phyloP scores from a whole-genome alignment of 2,329 filamentous ascomycete species.

The Teratosphaeria gauchensis region DNA sequence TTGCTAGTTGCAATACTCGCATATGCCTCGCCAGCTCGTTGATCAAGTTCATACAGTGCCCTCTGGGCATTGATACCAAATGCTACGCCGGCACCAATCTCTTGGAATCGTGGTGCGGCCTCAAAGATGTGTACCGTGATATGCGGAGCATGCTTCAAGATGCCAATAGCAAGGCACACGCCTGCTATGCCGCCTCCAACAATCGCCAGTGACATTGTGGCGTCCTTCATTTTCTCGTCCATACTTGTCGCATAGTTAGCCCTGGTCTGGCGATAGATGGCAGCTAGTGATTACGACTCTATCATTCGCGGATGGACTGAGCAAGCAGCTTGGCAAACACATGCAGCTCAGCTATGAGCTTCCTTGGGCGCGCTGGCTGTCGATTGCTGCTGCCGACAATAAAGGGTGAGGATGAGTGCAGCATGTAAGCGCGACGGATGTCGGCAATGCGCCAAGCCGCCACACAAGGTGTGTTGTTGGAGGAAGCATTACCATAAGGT shows the following conservation, averaged over 20 bases:
- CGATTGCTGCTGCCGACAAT: not conserved
- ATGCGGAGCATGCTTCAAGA: conserved; percentile 27
- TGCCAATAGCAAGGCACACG: conserved; percentile 44
- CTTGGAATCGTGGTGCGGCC: conserved; percentile 32
- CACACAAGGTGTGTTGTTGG: not conserved
- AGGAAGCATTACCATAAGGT: too few species aligned
- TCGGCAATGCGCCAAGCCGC: too few species aligned
- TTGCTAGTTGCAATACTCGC: conserved; percentile 39
- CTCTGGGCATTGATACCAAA: conserved; percentile 46
- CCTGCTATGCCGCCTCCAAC: conserved; percentile 52
- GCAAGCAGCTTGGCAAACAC: not conserved
- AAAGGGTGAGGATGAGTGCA: too few species aligned
- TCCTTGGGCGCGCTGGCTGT: not conserved
- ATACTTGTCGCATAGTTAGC: not conserved
- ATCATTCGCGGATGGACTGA: not conserved
- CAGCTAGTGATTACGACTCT: not conserved
- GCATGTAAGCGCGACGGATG: too few species aligned
- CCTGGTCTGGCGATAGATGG: not conserved
- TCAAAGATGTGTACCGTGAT: conserved; percentile 47
- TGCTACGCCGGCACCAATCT: conserved; percentile 50
- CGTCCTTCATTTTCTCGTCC: not conserved
- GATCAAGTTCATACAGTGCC: conserved; percentile 33
- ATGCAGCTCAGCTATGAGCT: not conserved
- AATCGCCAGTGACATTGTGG: conserved; percentile 19
- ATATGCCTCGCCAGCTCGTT: not conserved